Percentiles rank a stretch among this genome's conserved stretches.
Evolutionary conservation across 1,284 basidiomycete genomes (phyloP).

Genomic region (Trichosporon sp.): DNA sequence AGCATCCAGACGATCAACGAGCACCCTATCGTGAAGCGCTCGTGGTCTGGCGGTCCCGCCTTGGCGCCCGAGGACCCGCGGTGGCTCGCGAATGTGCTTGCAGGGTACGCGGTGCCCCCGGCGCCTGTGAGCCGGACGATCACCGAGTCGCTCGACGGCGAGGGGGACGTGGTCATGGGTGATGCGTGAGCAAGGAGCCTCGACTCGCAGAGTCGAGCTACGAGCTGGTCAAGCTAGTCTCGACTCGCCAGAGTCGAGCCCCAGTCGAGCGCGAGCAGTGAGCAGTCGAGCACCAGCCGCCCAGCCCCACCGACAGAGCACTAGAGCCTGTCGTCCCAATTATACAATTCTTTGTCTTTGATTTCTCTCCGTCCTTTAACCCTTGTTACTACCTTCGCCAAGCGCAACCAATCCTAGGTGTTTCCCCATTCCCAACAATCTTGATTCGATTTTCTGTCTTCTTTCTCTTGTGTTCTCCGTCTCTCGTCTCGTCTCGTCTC

Average conservation of each 20-base stretch:
- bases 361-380: not conserved
- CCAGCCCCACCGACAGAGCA: not conserved
- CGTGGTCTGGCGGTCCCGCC: conserved; percentile 52
- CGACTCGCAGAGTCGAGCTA: no score
- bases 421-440: no score
- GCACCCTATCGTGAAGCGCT: conserved; percentile 65
- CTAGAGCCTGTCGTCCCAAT: not conserved
- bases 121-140: not conserved
- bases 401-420: no score
- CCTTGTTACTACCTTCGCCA: not conserved
- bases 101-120: conserved; percentile 7
- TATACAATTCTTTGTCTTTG: not conserved
- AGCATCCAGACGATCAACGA: conserved; percentile 57
- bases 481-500: not conserved
- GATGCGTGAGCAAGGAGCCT: conserved; percentile 3
- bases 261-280: no score
- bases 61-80: conserved; percentile 41
- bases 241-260: not conserved
- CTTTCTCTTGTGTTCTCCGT: not conserved
- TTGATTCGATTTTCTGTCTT: conserved; percentile 3
- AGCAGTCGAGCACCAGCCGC: no score
- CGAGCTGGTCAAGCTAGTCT: not conserved
- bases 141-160: conserved; percentile 8
- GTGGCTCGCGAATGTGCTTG: conserved; percentile 41
- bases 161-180: conserved; percentile 21